Base-by-base conservation (phyloP, 2,329 filamentous ascomycete genomes). In the Purpureocillium takamizusanense region DNA sequence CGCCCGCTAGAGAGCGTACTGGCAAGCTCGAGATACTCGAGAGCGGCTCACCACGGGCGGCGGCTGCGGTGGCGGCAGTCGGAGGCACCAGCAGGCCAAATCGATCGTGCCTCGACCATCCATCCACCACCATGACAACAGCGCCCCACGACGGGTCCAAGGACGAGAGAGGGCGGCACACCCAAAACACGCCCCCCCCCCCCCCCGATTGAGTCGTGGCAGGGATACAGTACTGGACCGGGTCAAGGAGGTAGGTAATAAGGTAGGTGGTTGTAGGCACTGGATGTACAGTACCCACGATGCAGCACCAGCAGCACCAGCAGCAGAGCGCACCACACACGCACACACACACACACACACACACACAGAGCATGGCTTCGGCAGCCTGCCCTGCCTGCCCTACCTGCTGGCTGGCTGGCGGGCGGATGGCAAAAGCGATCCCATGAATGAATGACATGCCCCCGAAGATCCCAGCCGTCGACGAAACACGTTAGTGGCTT, bases 401-500 rank as follows among this genome's bases (percentile, higher is more conserved):
- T 30, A 13, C n/a, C 11, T 14, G n/a, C n/a, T 30, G 7, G 28
- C 28, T 30, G 28, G 7, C 28, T 13, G 28, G 11, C n/a, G 6
- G 28, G 28, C 11, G 4, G 11, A 13, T 30, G 28, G 28, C 28
- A 12, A 30, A n/a, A 5, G 33, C 31, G 14, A 31, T n/a, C n/a
- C n/a, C n/a, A n/a, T n/a, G n/a, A n/a, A n/a, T 34, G n/a, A 36
- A 51, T 44, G 49, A 51, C 47, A 42, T 53, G 42, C 51, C 45
- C n/a, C 28, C 50, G 42, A 52, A 50, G 51, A 54, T 48, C 45
- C 55, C 50, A 51, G 55, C 60, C 60, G 53, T 49, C 55, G 56
- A 60, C 56, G 56, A 62, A 62, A 62, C 59, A 60, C 56, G 53
- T 62, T 62, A 61, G 59, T 53, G 58, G 51, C 55, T 53, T 53